Evolutionary conservation across 2,329 filamentous ascomycete genomes (phyloP).

Genomic region (Neophaeococcomyces aloes): DNA sequence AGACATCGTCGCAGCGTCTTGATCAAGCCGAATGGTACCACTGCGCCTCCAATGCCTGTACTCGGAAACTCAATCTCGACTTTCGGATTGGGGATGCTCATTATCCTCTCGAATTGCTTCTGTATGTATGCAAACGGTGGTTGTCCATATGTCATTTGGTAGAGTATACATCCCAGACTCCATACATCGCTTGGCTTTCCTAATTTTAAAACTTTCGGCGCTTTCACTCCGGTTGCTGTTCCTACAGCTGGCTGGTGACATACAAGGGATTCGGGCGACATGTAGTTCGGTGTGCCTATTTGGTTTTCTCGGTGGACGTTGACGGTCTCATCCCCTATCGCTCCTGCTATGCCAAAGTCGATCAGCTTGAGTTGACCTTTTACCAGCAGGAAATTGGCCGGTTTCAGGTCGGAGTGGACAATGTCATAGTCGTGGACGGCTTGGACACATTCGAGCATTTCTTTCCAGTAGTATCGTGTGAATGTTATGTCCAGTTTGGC

Average conservation of each 20-base stretch:
- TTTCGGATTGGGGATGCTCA: slow-evolving; percentile 41
- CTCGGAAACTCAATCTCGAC: slow-evolving; percentile 39
- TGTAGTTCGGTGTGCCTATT: slow-evolving; percentile 95
- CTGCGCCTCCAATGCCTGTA: slow-evolving; percentile 37
- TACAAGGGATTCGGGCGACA: slow-evolving; percentile 89
- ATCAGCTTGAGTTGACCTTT: slow-evolving; percentile 88
- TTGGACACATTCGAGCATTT: slow-evolving; percentile 93
- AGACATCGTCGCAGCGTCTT: slow-evolving; percentile 48
- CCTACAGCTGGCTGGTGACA: slow-evolving; percentile 63
- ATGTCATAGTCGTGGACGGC: slow-evolving; percentile 84
- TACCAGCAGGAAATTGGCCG: slow-evolving; percentile 90
- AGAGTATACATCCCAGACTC: slow-evolving; percentile 91
- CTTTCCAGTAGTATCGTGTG: slow-evolving; percentile 96
- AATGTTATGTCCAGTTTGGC: slow-evolving; percentile 77
- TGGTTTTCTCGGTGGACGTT: slow-evolving; percentile 95
- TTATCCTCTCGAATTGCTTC: slow-evolving; percentile 73
- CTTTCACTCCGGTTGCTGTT: slow-evolving; percentile 27
- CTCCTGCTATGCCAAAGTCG: slow-evolving; percentile 96
- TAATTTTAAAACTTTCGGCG: slow-evolving; percentile 73
- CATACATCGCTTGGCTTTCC: slow-evolving; percentile 94
- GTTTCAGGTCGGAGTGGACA: slow-evolving; percentile 93
- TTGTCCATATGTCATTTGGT: slow-evolving; percentile 97
- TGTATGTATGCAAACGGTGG: slow-evolving; percentile 87
- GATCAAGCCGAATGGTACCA: slow-evolving; percentile 45
- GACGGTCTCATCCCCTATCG: slow-evolving; percentile 92